Evolutionary conservation across 768 basidiomycete species (phyloP).

Genomic region (Leccinum subgranulosum): DNA sequence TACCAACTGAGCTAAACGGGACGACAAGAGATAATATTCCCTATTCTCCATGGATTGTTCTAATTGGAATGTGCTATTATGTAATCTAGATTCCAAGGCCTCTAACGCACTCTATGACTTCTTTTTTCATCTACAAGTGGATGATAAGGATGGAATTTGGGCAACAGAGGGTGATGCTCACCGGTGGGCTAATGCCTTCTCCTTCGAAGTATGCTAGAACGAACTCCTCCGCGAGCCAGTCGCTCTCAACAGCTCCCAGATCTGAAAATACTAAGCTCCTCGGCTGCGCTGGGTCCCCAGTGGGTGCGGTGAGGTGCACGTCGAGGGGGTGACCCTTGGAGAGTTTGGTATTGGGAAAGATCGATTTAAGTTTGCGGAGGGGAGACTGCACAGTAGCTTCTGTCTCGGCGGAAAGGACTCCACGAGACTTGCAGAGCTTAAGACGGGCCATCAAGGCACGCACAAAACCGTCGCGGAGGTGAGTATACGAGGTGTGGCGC

Average conservation of each 20-base stretch:
- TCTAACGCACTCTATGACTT: constrained; percentile 22
- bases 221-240: constrained; percentile 75
- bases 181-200: constrained; percentile 66
- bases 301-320: constrained; percentile 60
- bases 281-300: constrained; percentile 38
- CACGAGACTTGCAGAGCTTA: constrained; percentile 46
- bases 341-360: constrained; percentile 70
- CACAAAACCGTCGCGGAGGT: constrained; percentile 82
- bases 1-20: constrained; percentile 46
- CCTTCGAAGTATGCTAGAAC: constrained; percentile 74
- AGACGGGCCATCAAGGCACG: constrained; percentile 67
- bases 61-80: no score
- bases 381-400: constrained; percentile 58
- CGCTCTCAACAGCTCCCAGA: constrained; percentile 65
- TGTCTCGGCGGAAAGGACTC: constrained; percentile 54
- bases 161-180: constrained; percentile 33
- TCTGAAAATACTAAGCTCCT: constrained; percentile 66
- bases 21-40: neutral
- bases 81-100: constrained; percentile 19
- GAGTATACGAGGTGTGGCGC: constrained; percentile 70
- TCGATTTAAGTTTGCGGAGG: constrained; percentile 66
- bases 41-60: neutral
- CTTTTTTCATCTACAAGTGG: constrained; percentile 27
- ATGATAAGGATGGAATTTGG: neutral
- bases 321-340: constrained; percentile 68